These are phyloP conservation scores for Leccinum longicurvipes DNA, from an alignment of 768 basidiomycete genomes.

Conservation along the genomic window DNA sequence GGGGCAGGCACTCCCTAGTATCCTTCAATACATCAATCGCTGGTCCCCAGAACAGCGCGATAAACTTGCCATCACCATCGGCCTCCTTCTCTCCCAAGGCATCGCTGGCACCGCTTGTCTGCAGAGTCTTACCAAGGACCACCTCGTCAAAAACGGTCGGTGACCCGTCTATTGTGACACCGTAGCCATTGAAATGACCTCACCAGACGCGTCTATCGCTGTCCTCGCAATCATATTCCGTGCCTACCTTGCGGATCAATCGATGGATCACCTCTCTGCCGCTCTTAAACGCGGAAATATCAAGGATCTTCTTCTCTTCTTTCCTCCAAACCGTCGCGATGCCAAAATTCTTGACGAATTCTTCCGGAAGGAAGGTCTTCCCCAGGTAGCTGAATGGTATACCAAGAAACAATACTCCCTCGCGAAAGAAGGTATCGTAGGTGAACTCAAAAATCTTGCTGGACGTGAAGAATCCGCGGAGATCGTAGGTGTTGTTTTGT, in stretches of 20 bases:
- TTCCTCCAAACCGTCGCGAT: slow-evolving; percentile 80
- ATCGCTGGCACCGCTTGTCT: slow-evolving; percentile 77
- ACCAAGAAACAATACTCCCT: slow-evolving; percentile 83
- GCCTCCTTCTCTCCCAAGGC: slow-evolving; percentile 81
- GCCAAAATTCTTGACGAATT: slow-evolving; percentile 75
- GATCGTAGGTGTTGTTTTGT: slow-evolving; percentile 45
- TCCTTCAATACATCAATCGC: slow-evolving; percentile 87
- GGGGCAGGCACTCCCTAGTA: slow-evolving; percentile 71
- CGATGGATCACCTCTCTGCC: slow-evolving; percentile 84
- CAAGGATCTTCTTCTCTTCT: slow-evolving; percentile 83
- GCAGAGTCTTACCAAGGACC: slow-evolving; percentile 84
- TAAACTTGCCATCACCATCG: slow-evolving; percentile 79
- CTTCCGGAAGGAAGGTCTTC: slow-evolving; percentile 77
- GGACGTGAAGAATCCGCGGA: slow-evolving; percentile 67
- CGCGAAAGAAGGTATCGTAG: slow-evolving; percentile 73
- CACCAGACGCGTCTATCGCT: slow-evolving; percentile 68
- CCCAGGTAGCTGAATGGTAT: slow-evolving; percentile 91
- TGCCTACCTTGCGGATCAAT: slow-evolving; percentile 74
- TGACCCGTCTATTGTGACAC: slow-evolving; percentile 6
- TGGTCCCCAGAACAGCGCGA: slow-evolving; percentile 77
- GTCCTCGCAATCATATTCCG: slow-evolving; percentile 79
- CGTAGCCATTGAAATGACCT: slow-evolving; percentile 7
- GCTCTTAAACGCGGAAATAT: slow-evolving; percentile 82
- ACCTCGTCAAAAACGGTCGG: slow-evolving; percentile 90
- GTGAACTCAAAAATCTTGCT: slow-evolving; percentile 65